These are phyloP conservation scores for Pleurotus giganteus DNA, from an alignment of 768 basidiomycete species.

Conservation along the genomic window DNA sequence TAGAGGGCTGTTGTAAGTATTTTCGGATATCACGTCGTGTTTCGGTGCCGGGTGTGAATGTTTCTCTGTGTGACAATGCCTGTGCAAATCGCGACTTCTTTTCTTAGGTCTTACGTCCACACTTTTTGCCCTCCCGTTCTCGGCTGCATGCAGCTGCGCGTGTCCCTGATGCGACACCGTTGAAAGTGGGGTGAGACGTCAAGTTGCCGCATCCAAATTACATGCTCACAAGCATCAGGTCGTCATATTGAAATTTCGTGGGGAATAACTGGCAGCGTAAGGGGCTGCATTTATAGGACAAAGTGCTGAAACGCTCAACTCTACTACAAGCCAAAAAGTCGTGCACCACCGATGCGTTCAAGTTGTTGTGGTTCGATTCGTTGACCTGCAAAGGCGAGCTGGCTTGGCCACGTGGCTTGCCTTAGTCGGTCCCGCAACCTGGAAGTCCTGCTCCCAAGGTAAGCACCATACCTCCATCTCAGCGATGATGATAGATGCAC, in stretches of 20 bases:
- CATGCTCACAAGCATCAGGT: background rate
- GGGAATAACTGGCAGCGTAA: background rate
- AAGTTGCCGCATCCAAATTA: background rate
- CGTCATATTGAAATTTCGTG: background rate
- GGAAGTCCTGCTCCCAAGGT: background rate
- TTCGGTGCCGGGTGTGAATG: background rate
- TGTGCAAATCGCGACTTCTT: background rate
- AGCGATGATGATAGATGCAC: background rate
- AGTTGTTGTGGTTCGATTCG: background rate
- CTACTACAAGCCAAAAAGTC: too few species aligned
- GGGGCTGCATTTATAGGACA: background rate
- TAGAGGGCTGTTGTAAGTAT: background rate
- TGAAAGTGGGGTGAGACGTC: slow-evolving; percentile 1
- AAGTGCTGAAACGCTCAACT: background rate
- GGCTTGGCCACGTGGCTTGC: slow-evolving; percentile 2
- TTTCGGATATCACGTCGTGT: background rate
- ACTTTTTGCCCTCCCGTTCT: background rate
- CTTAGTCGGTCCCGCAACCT: slow-evolving; percentile 2
- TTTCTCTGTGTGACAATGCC: background rate
- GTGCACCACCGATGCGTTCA: too few species aligned
- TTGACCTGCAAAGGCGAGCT: background rate
- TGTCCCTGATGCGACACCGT: background rate
- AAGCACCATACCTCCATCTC: background rate
- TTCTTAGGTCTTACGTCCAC: background rate
- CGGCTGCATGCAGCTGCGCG: background rate